Evolutionary conservation across 2,329 filamentous ascomycete genomes (phyloP).

Genomic region (Didymosphaeria variabile): DNA sequence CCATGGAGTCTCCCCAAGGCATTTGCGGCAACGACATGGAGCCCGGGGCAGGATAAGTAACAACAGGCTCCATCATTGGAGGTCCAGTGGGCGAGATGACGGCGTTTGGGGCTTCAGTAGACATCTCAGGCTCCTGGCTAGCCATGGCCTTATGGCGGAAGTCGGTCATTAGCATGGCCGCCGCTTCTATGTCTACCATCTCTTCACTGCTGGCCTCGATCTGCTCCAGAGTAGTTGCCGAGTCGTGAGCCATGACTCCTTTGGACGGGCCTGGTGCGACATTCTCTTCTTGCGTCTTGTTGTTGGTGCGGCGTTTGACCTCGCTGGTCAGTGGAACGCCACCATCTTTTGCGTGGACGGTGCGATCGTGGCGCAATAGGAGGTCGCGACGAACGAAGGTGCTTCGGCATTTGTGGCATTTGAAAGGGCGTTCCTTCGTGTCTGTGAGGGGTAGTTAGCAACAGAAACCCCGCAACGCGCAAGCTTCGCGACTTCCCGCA

Average conservation of each 20-base stretch:
- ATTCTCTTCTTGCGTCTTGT: slow-evolving; percentile 68
- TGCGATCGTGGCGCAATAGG: slow-evolving; percentile 94
- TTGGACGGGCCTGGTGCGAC: slow-evolving; percentile 74
- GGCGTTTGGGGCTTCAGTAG: slow-evolving; percentile 66
- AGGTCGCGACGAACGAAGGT: slow-evolving; percentile 98
- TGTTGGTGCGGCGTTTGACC: slow-evolving; percentile 81
- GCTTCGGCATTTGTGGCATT: slow-evolving; percentile 97
- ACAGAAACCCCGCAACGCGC: slow-evolving; percentile 46
- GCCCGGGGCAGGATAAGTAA: slow-evolving; percentile 73
- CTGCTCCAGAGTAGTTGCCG: slow-evolving; percentile 83
- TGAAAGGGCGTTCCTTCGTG: slow-evolving; percentile 98
- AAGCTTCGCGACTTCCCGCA: slow-evolving; percentile 43
- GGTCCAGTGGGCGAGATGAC: slow-evolving; percentile 77
- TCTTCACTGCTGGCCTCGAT: slow-evolving; percentile 90
- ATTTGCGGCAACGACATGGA: slow-evolving; percentile 85
- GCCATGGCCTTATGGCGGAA: slow-evolving; percentile 95
- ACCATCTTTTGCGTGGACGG: slow-evolving; percentile 97
- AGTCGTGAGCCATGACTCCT: slow-evolving; percentile 79
- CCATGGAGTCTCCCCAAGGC: slow-evolving; percentile 92
- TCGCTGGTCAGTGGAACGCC: slow-evolving; percentile 94
- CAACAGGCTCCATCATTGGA: slow-evolving; percentile 78
- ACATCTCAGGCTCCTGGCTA: slow-evolving; percentile 68
- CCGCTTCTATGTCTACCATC: slow-evolving; percentile 95
- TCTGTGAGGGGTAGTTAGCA: slow-evolving; percentile 66
- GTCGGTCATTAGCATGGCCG: slow-evolving; percentile 98